phyloP scores from a whole-genome alignment of 495 filamentous ascomycete genomes.

The Talaromyces stipitatus region DNA sequence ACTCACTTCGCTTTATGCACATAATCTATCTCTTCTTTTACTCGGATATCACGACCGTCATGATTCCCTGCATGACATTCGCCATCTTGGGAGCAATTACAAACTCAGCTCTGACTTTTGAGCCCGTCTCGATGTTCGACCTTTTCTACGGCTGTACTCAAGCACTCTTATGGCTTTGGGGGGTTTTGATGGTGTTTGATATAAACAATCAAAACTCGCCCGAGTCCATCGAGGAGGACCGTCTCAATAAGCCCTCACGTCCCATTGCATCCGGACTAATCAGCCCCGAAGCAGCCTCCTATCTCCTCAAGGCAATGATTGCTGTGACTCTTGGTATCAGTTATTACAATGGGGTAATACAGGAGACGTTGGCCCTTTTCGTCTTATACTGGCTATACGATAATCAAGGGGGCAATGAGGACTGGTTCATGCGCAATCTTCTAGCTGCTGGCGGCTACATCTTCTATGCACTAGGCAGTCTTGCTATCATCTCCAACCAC shows the following conservation, averaged over 20 bases:
- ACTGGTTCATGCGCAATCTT: constrained; percentile 11
- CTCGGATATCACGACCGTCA: constrained; percentile 5
- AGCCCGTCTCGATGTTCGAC: background rate
- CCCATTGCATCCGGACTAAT: constrained; percentile 13
- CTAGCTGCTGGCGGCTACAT: constrained; percentile 10
- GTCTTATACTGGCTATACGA: constrained; percentile 10
- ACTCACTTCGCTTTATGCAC: background rate
- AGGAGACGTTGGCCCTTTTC: constrained; percentile 5
- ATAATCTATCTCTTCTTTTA: constrained; percentile 7
- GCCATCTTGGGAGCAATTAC: constrained; percentile 1
- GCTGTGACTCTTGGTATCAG: constrained; percentile 4
- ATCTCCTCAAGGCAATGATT: constrained; percentile 9
- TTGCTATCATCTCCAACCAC: background rate
- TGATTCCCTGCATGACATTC: constrained; percentile 6
- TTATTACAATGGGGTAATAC: background rate
- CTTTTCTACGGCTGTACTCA: background rate
- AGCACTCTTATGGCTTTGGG: constrained; percentile 3
- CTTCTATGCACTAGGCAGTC: constrained; percentile 3
- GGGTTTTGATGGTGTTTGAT: constrained; percentile 10
- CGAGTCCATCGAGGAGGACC: constrained; percentile 12
- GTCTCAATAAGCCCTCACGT: constrained; percentile 15
- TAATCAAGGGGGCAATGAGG: constrained; percentile 8
- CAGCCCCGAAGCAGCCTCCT: constrained; percentile 5
- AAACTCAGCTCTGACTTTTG: background rate
- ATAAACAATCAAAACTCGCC: constrained; percentile 14